Evolutionary conservation across 768 basidiomycete species (phyloP), one percentile per base, ranked within the genome.

Genomic region (Mycena filopes): DNA sequence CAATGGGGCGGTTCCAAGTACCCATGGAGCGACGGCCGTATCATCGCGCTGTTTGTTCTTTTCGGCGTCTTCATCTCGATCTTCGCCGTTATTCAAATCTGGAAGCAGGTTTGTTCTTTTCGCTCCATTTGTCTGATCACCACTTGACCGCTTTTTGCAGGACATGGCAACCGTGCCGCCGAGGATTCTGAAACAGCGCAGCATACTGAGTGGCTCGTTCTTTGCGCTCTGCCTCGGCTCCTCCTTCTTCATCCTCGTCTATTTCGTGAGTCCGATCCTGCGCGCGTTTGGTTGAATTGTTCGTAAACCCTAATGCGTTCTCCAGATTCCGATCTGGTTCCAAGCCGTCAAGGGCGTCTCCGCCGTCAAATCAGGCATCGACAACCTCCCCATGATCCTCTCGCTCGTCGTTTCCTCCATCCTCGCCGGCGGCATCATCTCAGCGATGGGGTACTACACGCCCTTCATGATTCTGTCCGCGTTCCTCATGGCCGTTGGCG

Each of bases 1-100:
- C 79, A 82, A 55, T 82, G 81, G 80, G 84, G 83, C 10, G 83
- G 83, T 0, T 79, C 80, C 63, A 72, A 73, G 20, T 80, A 81
- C 65, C 72, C 79, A 0, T 86, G 84, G 84, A 72, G 68, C 53
- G 75, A 78, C 58, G 55, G 56, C 33, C 66, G 66, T 29, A 63
- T 67, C 23, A 63, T 67, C 13, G 66, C 56, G 16, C 61, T 63
- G 28, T 63, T 67, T 41, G 66, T 67, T 12, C 42, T 67, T 26
- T 67, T 67, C 45, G 66, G 48, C 8, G 50, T 76, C 68, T 7
- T 69, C 45, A 69, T 67, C 54, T 36, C 51, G 23, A 13, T 43
- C 8, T 71, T 71, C 62, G 45, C 64, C 31, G 56, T 21, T 28
- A 64, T 71, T 11, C 70, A 71, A 55, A 49, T 71, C 49, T 64